Conservation (phyloP, 257 asterid genomes). For the Ehretia macrophylla region DNA sequence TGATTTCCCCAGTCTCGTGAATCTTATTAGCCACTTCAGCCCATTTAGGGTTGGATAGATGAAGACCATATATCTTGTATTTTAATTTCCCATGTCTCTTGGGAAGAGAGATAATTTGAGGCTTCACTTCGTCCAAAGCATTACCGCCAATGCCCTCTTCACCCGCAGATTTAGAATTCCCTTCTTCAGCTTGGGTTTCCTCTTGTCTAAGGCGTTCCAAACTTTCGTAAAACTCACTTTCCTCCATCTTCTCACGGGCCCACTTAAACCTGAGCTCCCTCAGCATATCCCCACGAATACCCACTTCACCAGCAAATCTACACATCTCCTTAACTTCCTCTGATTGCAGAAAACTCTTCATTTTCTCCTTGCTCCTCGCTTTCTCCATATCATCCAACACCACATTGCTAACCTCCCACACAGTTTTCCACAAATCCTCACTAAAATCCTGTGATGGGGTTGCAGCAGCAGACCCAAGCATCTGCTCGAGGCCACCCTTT, state of each 20-base stretch:
- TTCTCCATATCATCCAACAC: slow-evolving; percentile 78
- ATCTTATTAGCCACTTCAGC: slow-evolving; percentile 75
- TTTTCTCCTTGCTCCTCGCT: slow-evolving; percentile 77
- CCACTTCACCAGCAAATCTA: slow-evolving; percentile 86
- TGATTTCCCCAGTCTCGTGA: slow-evolving; percentile 56
- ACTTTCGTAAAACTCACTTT: slow-evolving; percentile 56
- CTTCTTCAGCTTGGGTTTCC: slow-evolving; percentile 23
- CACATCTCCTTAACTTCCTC: slow-evolving; percentile 91
- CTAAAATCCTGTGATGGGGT: slow-evolving; percentile 52
- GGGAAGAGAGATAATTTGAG: slow-evolving; percentile 52
- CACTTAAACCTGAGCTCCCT: slow-evolving; percentile 93
- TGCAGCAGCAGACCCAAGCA: slow-evolving; percentile 26
- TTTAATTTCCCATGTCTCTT: slow-evolving; percentile 84
- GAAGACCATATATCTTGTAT: slow-evolving; percentile 89
- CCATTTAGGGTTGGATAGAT: slow-evolving; percentile 75
- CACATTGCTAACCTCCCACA: slow-evolving; percentile 71
- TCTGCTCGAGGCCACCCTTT: slow-evolving; percentile 53
- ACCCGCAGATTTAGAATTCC: slow-evolving; percentile 10
- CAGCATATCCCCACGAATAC: slow-evolving; percentile 87
- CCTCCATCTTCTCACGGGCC: slow-evolving; percentile 93
- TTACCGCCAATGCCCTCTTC: slow-evolving; percentile 13
- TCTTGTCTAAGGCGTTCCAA: slow-evolving; percentile 40
- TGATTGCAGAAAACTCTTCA: slow-evolving; percentile 78
- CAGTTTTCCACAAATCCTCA: slow-evolving; percentile 81
- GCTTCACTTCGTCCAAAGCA: slow-evolving; percentile 22